Evolutionary conservation across 768 basidiomycete species (phyloP), one percentile per base, ranked within the genome.

Genomic region (Filobasidium floriforme): DNA sequence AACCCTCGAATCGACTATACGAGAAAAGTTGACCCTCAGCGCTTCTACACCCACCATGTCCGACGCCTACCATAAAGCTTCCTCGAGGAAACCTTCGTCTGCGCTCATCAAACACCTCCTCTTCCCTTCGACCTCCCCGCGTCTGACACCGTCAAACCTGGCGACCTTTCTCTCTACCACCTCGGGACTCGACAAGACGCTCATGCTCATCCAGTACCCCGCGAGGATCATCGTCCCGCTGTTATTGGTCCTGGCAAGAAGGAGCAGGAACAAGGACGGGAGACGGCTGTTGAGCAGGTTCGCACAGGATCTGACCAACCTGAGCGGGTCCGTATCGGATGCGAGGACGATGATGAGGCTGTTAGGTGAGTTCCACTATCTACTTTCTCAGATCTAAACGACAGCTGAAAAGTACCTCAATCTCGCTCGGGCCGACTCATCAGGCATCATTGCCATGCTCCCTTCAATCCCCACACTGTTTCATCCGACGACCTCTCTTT

Each of bases 61-160:
- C 3, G 22, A 49, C 3, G 15, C 46, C 22, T 22, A 14, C 54
- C 12, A 57, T 14, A 57, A 29, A 41, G 9, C 52, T 18, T 37
- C 32, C 4, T 43, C 5, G 14, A 62, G 41, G 26, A 49, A 5
- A 28, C 28, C 41, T 29, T 90, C 72, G 87, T 89, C 75, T 84
- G 84, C 10, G 82, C 88, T 0, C 87, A 89, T 73, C 82, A 85
- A 40, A 81, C 82, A 0, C 84, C 85, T 69, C 85, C 89, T 41
- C 68, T 82, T 22, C 77, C 90, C 15, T 77, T 83, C 18, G 87
- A 82, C 10, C 84, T 85, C 41, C 83, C 87, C 68, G 88, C 19
- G 84, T 88, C 7, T 69, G 52, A 63, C 44, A 57, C 61, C 66
- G 26, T 3, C 61, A 32, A 59, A 51, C 19, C 15, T 69, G 19